phyloP scores from a whole-genome alignment of 257 asterid genomes.

The Mitragyna speciosa region DNA sequence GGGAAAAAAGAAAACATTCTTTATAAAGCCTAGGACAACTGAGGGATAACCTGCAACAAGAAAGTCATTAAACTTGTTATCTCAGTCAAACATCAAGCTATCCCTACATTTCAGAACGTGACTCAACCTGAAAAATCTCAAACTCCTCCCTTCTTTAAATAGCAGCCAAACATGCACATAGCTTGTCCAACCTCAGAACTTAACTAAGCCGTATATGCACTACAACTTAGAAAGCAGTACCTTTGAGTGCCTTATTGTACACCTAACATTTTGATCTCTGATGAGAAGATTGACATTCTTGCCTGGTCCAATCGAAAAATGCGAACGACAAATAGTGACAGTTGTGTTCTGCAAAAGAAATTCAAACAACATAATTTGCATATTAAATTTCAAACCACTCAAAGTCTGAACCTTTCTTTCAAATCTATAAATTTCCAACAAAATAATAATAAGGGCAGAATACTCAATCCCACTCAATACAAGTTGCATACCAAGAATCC shows the following conservation, averaged over 20 bases:
- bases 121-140: neutral
- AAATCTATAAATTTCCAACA: neutral
- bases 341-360: slow-evolving; percentile 57
- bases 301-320: slow-evolving; percentile 66
- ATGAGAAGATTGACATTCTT: slow-evolving; percentile 63
- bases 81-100: neutral
- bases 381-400: slow-evolving; percentile 4
- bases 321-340: slow-evolving; percentile 47
- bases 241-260: slow-evolving; percentile 60
- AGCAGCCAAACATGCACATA: neutral
- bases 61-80: neutral
- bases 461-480: neutral
- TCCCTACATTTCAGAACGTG: neutral
- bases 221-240: slow-evolving; percentile 27
- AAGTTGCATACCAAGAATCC: neutral
- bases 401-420: neutral
- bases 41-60: neutral
- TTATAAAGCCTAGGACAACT: neutral
- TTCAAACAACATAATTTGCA: slow-evolving; percentile 1
- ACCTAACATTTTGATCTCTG: slow-evolving; percentile 52
- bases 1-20: neutral
- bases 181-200: neutral
- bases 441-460: neutral
- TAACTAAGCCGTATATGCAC: neutral
- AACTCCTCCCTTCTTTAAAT: neutral